phyloP scores from a whole-genome alignment of 1,284 basidiomycete genomes.

The Pascua sp. region DNA sequence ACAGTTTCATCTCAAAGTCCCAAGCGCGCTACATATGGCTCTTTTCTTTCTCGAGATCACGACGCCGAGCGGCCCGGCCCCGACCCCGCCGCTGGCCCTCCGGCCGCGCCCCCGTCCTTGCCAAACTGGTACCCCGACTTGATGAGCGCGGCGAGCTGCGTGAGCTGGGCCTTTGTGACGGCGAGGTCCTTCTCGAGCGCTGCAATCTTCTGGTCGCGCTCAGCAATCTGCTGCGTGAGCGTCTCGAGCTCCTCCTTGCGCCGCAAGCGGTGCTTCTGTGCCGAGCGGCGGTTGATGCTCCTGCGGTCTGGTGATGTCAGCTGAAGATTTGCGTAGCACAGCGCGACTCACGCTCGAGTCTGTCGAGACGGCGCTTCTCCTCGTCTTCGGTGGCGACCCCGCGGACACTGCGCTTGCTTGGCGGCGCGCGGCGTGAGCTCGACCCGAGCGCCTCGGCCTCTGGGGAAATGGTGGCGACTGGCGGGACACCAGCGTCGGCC shows the following conservation, averaged over 20 bases:
- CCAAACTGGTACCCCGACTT: background rate
- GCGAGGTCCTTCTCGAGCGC: constrained; percentile 17
- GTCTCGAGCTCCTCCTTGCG: constrained; percentile 22
- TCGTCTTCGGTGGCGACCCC: constrained; percentile 6
- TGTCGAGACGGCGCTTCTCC: constrained; percentile 9
- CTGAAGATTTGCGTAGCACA: background rate
- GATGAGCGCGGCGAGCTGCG: constrained; percentile 7
- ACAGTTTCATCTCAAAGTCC: too few species aligned
- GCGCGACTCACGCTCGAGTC: constrained; percentile 14
- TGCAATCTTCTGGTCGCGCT: constrained; percentile 13
- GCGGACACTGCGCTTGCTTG: background rate
- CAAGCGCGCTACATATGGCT: too few species aligned
- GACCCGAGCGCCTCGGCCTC: constrained; percentile 8
- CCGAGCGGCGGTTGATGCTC: constrained; percentile 22
- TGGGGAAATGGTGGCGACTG: constrained; percentile 11
- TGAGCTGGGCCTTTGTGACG: constrained; percentile 10
- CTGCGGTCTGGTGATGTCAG: constrained; percentile 17
- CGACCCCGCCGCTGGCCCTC: too few species aligned
- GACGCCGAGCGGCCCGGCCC: too few species aligned
- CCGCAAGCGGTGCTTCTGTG: constrained; percentile 22
- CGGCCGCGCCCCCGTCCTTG: too few species aligned
- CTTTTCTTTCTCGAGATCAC: too few species aligned
- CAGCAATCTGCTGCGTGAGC: constrained; percentile 10
- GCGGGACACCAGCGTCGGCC: background rate
- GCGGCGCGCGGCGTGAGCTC: constrained; percentile 2